phyloP scores from a whole-genome alignment of 176 grass and related monocot genomes.

The Oryza nivara region DNA sequence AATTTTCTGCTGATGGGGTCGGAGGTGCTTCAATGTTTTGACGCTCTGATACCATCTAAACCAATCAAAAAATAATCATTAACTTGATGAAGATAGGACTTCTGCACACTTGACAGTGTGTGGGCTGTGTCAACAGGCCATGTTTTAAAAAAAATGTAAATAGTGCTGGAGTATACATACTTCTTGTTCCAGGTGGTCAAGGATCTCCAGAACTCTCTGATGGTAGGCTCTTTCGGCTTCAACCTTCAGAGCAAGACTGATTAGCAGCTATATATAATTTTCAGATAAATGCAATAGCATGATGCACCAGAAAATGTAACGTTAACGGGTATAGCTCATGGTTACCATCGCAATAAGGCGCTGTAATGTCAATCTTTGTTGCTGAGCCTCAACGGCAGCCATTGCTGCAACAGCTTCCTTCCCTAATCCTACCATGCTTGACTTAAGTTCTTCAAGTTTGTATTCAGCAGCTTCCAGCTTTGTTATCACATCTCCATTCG shows the following conservation, averaged over 20 bases:
- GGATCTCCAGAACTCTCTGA: conserved; percentile 82
- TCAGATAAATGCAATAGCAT: neutral
- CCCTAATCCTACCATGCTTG: conserved; percentile 78
- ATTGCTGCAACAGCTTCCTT: conserved; percentile 92
- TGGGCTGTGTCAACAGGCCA: neutral
- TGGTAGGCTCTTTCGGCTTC: conserved; percentile 83
- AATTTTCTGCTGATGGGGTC: conserved; percentile 53
- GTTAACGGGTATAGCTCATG: neutral
- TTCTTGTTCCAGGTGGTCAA: conserved; percentile 81
- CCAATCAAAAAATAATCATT: conserved; percentile 32
- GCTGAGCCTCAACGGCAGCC: conserved; percentile 87
- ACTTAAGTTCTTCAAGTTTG: conserved; percentile 92
- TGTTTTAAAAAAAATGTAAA: conserved; percentile 29
- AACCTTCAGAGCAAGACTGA: conserved; percentile 58
- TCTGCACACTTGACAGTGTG: conserved; percentile 1
- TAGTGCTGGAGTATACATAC: conserved; percentile 32
- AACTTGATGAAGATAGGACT: neutral
- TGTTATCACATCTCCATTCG: conserved; percentile 65
- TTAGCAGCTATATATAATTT: conserved; percentile 29
- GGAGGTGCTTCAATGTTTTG: conserved; percentile 81
- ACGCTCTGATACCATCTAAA: conserved; percentile 78
- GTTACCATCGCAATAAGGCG: conserved; percentile 89
- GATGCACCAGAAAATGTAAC: neutral
- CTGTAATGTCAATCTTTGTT: conserved; percentile 90
- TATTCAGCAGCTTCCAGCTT: conserved; percentile 91